Evolutionary conservation across 371 early-diverging fungal species (phyloP).

Genomic region (Mortierella sp.): DNA sequence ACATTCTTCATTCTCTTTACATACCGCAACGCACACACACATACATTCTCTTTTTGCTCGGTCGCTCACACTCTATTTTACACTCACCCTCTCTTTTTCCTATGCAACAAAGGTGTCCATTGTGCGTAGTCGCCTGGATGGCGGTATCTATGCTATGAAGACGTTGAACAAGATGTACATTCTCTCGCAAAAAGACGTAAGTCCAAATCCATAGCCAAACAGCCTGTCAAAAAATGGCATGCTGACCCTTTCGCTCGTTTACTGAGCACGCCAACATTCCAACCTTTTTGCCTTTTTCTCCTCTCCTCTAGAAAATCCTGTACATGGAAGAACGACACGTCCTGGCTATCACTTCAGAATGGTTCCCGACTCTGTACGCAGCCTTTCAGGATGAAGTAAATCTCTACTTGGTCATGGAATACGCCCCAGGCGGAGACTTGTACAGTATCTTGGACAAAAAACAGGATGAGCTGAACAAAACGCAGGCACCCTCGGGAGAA

Average conservation of each 20-base stretch:
- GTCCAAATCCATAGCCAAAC: conserved; percentile 2
- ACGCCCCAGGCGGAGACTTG: conserved; percentile 95
- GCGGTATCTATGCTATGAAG: conserved; percentile 95
- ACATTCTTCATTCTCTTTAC: no score
- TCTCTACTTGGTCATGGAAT: conserved; percentile 97
- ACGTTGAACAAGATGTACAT: conserved; percentile 89
- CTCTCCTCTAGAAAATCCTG: conserved; percentile 71
- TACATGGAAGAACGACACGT: conserved; percentile 93
- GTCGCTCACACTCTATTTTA: neutral
- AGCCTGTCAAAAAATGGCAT: neutral
- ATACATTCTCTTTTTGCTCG: no score
- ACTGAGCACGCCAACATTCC: no score
- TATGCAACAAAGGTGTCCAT: conserved; percentile 68
- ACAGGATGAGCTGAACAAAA: conserved; percentile 57
- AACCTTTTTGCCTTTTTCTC: neutral
- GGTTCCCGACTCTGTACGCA: conserved; percentile 86
- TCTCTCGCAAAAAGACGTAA: conserved; percentile 82
- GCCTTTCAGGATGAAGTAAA: conserved; percentile 93
- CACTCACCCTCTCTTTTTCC: neutral
- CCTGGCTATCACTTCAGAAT: conserved; percentile 77
- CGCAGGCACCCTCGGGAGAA: conserved; percentile 3
- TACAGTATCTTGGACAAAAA: conserved; percentile 93
- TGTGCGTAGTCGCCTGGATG: conserved; percentile 75
- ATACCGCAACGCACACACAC: no score
- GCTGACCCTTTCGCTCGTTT: no score